Evolutionary conservation across 108 stramenopile genomes (phyloP), one percentile per base, ranked within the genome.

Genomic region (Cylindrotheca closterium): DNA sequence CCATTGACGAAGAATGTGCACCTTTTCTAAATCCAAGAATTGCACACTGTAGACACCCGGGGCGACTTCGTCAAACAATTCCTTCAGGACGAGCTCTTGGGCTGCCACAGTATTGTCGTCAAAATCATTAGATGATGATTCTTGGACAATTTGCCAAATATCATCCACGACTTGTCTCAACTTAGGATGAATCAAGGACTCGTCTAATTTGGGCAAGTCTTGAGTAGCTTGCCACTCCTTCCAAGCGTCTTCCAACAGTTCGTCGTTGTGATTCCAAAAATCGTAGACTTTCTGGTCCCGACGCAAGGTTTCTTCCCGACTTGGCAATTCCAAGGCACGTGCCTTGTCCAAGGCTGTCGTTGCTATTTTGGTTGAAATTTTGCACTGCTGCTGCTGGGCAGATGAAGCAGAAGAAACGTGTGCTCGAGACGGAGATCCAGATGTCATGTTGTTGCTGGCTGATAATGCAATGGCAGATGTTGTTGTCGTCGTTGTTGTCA

Each of bases 31-130:
- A 27, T 71, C 60, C 0, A 81, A 77, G 25, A 81, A 67, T 33
- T 63, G 65, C 0, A 42, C 57, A 25, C 51, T 55, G 47, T 78
- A 81, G 12, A 78, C 80, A 22, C 75, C 75, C 7, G 57, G 62
- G 18, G 62, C 48, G 7, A 63, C 51, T 30, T 63, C 62, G 10
- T 63, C n/a, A 47, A 21, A 60, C 42, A 60, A 60, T 22, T 60
- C 59, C 23, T 46, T 60, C 37, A 10, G 7, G 7, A 42, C 7
- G 10, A 42, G 15, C 10, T 10, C 15, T 15, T 42, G 10, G 7
- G 7, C 37, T 15, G 7, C 10, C 7, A 42, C 15, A 10, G 10
- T 7, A 19, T 17, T n/a, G 7, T 51, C 12, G n/a, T 51, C 22
- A 10, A 42, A 10, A 42, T 42, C 37, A 7, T 15, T 15, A 7